Base-by-base conservation (phyloP, 2,329 filamentous ascomycete species). In the Botrytis porri region DNA sequence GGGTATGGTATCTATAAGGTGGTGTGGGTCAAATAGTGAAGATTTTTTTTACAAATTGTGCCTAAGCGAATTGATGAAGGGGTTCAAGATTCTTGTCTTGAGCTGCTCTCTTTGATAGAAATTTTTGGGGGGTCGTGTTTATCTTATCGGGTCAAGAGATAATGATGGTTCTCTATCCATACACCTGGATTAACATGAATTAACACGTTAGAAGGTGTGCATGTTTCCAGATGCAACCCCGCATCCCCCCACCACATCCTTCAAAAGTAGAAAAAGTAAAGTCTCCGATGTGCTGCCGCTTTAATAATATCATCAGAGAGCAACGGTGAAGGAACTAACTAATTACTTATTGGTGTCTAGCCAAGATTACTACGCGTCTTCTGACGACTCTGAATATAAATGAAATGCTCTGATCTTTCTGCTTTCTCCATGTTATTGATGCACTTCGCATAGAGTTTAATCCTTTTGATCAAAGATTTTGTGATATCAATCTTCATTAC, bases 51-150 rank as follows among this genome's bases (percentile, higher is more conserved):
- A 37, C 65, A 54, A 67, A 41, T 25, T 32, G 35, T 57, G 16
- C 18, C 18, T 67, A 67, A 67, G 65, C 65, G 65, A 67, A 18
- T 6, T 14, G n/a, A 41, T 57, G 25, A 67, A 67, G 48, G 45
- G 25, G 32, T 65, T 5, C 16, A 29, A 29, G 8, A 12, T n/a
- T 48, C 4, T 1, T 39, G 3, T 12, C 10, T 37, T 14, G 22
- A 54, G 32, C 6, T 57, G 4, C 51, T 18, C 14, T 29, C 14
- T n/a, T n/a, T n/a, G n/a, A 3, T n/a, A 18, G 3, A 25, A 16
- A 7, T 5, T 48, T n/a, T 16, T 18, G 6, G 3, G 10, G 12
- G 9, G 48, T 51, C 25, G 16, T 51, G 48, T n/a, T 14, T 4
- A 54, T 54, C 48, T n/a, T 16, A 51, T n/a, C 14, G 25, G 48